Evolutionary conservation across 2,329 filamentous ascomycete species (phyloP), one percentile per base, ranked within the genome.

Genomic region (Colletotrichum phormii): DNA sequence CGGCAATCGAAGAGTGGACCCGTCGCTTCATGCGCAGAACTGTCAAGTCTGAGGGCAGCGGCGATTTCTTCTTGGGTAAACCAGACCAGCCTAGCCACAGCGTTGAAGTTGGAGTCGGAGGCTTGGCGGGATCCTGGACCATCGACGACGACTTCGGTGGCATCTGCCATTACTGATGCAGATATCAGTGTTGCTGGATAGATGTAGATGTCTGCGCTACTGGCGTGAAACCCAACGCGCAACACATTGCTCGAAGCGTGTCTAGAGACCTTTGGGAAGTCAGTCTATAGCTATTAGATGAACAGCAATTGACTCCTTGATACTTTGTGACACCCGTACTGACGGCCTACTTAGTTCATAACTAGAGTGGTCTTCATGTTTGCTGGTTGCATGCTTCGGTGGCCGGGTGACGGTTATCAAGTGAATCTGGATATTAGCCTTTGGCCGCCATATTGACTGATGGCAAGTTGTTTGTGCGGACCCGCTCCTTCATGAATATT

Each of bases 81-180:
- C 79, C 84, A 0, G 84, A 88, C 60, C 82, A 65, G 33, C 24
- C 61, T 13, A 79, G 77, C 0, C 84, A 86, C 18, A 78, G 78
- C 42, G 77, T 82, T 37, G 86, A 86, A 71, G 86, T 88, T 1
- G 85, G 87, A 71, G 83, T 91, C 26, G 85, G 84, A 67, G 95
- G 95, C 0, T 84, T 98, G 64, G 95, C 95, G 6, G 94, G 94
- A 2, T 92, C 91, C 0, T 98, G 95, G 95, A 93, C 91, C n/a
- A 92, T 97, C 79, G 94, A 97, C 78, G 94, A 97, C 71, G 89
- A 90, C 74, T 91, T 91, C 64, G 95, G 90, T 5, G 90, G 90
- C 0, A 88, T 91, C 37, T 91, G 89, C 77, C 84, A 85, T 69
- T 89, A 89, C 73, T 90, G 74, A 77, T 18, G 58, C 33, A 26